Evolutionary conservation across 192 early-diverging fungal genomes (phyloP), one percentile per base, ranked within the genome.

Genomic region (Chytriomyces sp.): DNA sequence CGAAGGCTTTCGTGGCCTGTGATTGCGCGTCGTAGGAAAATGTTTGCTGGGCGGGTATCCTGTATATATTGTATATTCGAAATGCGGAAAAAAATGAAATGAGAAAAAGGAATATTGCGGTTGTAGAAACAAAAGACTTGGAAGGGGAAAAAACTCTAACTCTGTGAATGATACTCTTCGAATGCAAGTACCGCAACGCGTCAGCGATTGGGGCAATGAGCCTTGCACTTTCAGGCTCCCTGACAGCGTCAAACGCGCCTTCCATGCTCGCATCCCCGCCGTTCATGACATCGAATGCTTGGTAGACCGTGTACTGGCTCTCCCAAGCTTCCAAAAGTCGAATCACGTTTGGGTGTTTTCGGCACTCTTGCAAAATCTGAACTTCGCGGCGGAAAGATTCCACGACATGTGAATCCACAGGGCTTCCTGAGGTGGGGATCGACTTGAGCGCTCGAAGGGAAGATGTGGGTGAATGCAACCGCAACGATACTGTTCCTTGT

Each of bases 401-500:
- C n/a, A 23, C 35, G 6, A 77, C 76, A 26, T 73, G 57, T 11
- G 45, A 62, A 35, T 73, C 71, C 35, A 73, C 71, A 8, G 23
- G 7, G 35, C 13, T 60, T n/a, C 20, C 9, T 7, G 49, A 24
- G 13, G 76, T 77, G 7, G 76, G 76, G 28, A 77, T 77, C 6
- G 76, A 69, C 45, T 77, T 77, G 23, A 77, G 65, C 5, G 76
- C 76, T 16, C 64, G 28, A 9, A 77, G 47, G 18, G 76, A 77
- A 23, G 64, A 66, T 11, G 76, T 77, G 11, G 76, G 76, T 0
- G 60, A 13, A 35, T 77, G 76, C 5, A 77, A 7, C 44, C 66
- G 76, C 4, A 77, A 59, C 28, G 76, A 69, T 7, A 77, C 76
- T 7, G 76, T 77, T 67, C 76, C 76, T 61, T 77, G 76, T 11